Percentiles rank a stretch among this genome's conserved stretches.
Conservation (phyloP, 768 basidiomycete genomes). For the Rhodotorula graminis region DNA sequence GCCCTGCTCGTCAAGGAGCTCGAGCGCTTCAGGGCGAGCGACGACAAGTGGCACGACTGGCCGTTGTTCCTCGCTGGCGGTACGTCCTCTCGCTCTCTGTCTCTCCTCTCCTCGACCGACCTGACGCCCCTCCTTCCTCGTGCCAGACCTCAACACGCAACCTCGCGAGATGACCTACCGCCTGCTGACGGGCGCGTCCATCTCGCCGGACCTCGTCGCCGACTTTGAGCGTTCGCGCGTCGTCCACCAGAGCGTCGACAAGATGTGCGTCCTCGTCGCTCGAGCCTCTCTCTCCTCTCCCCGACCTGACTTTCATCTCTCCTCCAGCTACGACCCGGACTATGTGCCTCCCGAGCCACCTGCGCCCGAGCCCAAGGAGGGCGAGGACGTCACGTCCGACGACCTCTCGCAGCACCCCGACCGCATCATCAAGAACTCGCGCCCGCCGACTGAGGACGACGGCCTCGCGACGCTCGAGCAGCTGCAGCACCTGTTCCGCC, state of each 20-base stretch:
- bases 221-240: constrained; percentile 43
- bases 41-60: constrained; percentile 56
- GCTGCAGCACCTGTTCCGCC: constrained; percentile 50
- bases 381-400: constrained; percentile 49
- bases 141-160: constrained; percentile 79
- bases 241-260: constrained; percentile 33
- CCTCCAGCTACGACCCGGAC: constrained; percentile 10
- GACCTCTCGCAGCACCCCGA: constrained; percentile 56
- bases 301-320: too few relatives aligned
- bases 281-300: not conserved
- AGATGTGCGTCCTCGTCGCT: constrained; percentile 1
- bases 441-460: constrained; percentile 65
- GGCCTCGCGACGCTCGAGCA: constrained; percentile 56
- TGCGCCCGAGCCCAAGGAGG: constrained; percentile 25
- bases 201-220: constrained; percentile 52
- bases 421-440: constrained; percentile 66
- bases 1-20: constrained; percentile 68
- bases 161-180: constrained; percentile 79
- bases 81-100: constrained; percentile 46
- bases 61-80: constrained; percentile 81
- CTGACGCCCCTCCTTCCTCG: not conserved
- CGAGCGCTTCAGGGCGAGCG: constrained; percentile 52
- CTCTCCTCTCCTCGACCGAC: not conserved
- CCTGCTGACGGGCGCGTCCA: constrained; percentile 46
- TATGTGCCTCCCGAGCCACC: constrained; percentile 19